Conservation (phyloP, 106 monocot genomes). For the Dendrobium catenatum region DNA sequence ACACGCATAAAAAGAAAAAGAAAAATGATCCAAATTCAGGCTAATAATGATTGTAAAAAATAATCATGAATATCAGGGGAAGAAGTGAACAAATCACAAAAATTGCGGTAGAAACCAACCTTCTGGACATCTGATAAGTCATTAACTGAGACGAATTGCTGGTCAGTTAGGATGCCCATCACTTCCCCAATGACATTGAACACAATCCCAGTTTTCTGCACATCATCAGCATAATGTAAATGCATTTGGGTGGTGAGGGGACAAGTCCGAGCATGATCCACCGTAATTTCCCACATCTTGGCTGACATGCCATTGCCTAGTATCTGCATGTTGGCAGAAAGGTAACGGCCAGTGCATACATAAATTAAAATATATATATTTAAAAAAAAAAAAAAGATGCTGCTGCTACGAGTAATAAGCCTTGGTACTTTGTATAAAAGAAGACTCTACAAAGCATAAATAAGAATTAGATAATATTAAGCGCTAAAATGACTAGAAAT, state of each 20-base stretch:
- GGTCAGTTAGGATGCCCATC: slow-evolving; percentile 38
- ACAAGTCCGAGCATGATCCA: slow-evolving; percentile 87
- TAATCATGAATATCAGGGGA: no score
- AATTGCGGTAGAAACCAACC: slow-evolving; percentile 18
- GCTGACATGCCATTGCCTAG: slow-evolving; percentile 88
- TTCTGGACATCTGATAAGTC: slow-evolving; percentile 57
- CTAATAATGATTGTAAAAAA: no score
- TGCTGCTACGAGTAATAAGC: neutral
- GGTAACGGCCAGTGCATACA: neutral
- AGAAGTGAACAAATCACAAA: neutral
- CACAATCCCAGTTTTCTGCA: slow-evolving; percentile 38
- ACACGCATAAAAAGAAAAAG: neutral
- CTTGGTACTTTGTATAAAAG: neutral
- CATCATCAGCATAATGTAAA: slow-evolving; percentile 29
- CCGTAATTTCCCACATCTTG: slow-evolving; percentile 88
- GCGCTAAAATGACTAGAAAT: neutral
- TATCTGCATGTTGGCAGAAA: slow-evolving; percentile 50
- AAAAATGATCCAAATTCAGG: neutral
- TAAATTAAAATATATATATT: neutral
- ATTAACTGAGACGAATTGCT: slow-evolving; percentile 33
- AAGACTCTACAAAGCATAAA: neutral
- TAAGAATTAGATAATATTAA: neutral
- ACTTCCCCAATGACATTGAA: slow-evolving; percentile 75
- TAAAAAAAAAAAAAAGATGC: neutral
- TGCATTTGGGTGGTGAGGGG: slow-evolving; percentile 32